Evolutionary conservation across 129 eudicot species (phyloP).

Genomic region (Glebionis coronaria): DNA sequence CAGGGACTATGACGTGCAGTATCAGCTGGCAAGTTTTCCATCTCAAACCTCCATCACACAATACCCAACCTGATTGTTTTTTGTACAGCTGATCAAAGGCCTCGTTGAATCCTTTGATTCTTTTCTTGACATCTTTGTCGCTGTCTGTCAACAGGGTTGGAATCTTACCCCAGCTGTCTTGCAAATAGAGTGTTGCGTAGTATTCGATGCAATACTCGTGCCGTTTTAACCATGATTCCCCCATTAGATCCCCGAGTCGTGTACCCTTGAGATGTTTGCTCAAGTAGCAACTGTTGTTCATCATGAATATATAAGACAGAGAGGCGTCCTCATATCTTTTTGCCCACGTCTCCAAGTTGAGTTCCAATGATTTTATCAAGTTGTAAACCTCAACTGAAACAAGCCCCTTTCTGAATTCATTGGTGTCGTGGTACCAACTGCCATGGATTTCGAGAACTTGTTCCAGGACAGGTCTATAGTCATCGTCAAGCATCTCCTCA

Average conservation of each 20-base stretch:
- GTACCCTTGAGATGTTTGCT: conserved; percentile 48
- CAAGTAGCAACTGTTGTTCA: conserved; percentile 70
- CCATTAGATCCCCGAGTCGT: conserved; percentile 76
- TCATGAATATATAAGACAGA: conserved; percentile 60
- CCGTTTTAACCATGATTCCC: conserved; percentile 51
- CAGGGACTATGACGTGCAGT: conserved; percentile 47
- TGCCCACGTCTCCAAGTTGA: conserved; percentile 74
- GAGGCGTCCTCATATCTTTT: conserved; percentile 48
- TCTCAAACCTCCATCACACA: conserved; percentile 59
- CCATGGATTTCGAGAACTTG: conserved; percentile 67
- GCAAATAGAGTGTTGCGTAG: conserved; percentile 41
- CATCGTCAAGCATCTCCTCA: conserved; percentile 58
- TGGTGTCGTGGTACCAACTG: conserved; percentile 43
- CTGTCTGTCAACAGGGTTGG: conserved; percentile 45
- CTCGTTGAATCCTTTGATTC: conserved; percentile 47
- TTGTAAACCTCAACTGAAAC: conserved; percentile 41
- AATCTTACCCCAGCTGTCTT: conserved; percentile 78
- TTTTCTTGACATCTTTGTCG: conserved; percentile 48
- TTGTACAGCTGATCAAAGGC: conserved; percentile 59
- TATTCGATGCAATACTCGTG: conserved; percentile 42
- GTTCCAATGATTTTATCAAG: conserved; percentile 54
- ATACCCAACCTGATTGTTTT: conserved; percentile 68
- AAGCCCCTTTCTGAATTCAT: conserved; percentile 26
- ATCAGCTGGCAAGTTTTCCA: conserved; percentile 50
- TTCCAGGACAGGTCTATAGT: conserved; percentile 46